Evolutionary conservation across 2,329 filamentous ascomycete genomes (phyloP).

Genomic region (Pleurostoma richardsiae): DNA sequence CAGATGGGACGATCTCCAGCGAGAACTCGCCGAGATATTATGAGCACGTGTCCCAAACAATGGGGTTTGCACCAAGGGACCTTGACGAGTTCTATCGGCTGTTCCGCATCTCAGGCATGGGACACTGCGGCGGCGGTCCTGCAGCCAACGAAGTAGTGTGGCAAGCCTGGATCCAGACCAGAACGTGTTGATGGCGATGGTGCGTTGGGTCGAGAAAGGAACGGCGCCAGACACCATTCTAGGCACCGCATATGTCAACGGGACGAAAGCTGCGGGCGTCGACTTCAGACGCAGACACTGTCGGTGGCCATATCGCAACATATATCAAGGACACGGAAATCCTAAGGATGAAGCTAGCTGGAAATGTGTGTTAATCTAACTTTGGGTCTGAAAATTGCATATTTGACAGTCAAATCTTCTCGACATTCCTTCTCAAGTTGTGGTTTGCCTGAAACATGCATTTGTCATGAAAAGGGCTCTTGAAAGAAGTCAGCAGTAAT

Average conservation of each 20-base stretch:
- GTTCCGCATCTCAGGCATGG: constrained; percentile 48
- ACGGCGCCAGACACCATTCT: constrained; percentile 30
- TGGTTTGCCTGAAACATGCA: too few relatives aligned
- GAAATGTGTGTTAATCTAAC: not conserved
- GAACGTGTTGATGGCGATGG: constrained; percentile 38
- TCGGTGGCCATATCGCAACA: constrained; percentile 10
- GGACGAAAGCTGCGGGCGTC: constrained; percentile 4
- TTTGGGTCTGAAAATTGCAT: not conserved
- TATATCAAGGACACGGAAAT: constrained; percentile 7
- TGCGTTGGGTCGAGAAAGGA: constrained; percentile 38
- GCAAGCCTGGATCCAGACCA: constrained; percentile 23
- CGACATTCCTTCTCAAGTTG: too few relatives aligned
- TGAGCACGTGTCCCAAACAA: constrained; percentile 29
- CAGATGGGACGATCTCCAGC: constrained; percentile 36
- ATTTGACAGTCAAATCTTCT: not conserved
- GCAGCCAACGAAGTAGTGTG: constrained; percentile 22
- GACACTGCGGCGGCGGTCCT: constrained; percentile 40
- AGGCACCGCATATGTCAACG: constrained; percentile 9
- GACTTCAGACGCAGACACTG: constrained; percentile 12
- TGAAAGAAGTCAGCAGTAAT: too few relatives aligned
- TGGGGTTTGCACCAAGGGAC: constrained; percentile 9
- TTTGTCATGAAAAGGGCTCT: too few relatives aligned
- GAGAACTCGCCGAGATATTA: constrained; percentile 42
- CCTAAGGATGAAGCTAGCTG: constrained; percentile 6
- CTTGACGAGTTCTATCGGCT: constrained; percentile 40